A percentile compares a stretch with the other conserved stretches of the same genome.
Conservation (phyloP, 176 grass and related monocot genomes). For the Puya raimondii region DNA sequence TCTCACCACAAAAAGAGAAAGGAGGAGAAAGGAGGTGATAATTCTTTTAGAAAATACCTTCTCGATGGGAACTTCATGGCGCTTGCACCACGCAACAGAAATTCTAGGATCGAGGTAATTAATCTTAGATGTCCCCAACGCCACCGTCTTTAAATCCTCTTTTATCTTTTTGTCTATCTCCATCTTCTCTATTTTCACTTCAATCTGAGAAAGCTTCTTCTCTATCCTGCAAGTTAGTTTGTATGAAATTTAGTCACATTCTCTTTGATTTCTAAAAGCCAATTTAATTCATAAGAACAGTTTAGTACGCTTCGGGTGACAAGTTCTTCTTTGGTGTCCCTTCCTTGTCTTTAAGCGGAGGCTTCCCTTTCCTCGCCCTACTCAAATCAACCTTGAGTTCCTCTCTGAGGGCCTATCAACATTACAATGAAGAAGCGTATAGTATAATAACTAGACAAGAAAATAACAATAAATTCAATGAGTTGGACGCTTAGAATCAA, state of each 20-base stretch:
- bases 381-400: conserved; percentile 67
- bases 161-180: conserved; percentile 79
- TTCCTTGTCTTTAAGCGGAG: conserved; percentile 72
- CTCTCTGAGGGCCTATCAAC: conserved; percentile 49
- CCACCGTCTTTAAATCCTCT: conserved; percentile 89
- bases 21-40: too few relatives aligned
- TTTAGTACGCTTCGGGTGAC: conserved; percentile 59
- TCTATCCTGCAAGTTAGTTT: conserved; percentile 61
- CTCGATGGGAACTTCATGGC: conserved; percentile 94
- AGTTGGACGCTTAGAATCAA: too few relatives aligned
- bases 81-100: conserved; percentile 90
- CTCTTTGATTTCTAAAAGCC: conserved; percentile 15
- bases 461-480: too few relatives aligned
- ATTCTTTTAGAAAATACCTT: conserved; percentile 40
- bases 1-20: too few relatives aligned
- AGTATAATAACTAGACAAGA: background rate
- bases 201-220: conserved; percentile 53
- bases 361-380: conserved; percentile 67
- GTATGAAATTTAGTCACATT: conserved; percentile 6
- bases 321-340: conserved; percentile 79
- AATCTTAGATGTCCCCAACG: conserved; percentile 96
- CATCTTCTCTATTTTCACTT: conserved; percentile 78
- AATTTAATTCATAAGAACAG: conserved; percentile 4
- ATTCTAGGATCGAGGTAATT: conserved; percentile 98
- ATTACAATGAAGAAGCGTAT: conserved; percentile 17